phyloP scores from a whole-genome alignment of 73 alveolate species.

The Tetrahymena malaccensis region DNA sequence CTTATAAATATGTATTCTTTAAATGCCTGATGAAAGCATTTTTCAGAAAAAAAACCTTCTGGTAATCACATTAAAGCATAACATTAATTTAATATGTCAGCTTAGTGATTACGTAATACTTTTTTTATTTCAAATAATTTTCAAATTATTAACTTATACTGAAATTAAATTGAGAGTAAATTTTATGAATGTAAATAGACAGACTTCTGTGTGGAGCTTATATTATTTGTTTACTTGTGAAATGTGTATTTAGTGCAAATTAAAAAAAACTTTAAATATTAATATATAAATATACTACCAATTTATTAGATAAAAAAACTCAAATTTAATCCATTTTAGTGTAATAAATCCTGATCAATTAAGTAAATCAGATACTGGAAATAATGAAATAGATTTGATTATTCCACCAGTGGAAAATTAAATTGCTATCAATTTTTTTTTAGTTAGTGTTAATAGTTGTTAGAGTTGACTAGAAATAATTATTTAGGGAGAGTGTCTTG shows the following conservation, averaged over 20 bases:
- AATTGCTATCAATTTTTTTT: background rate
- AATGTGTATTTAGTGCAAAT: background rate
- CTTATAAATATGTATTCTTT: background rate
- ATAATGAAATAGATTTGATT: background rate
- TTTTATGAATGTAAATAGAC: background rate
- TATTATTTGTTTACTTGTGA: background rate
- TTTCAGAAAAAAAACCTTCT: background rate
- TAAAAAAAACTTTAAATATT: too few relatives aligned
- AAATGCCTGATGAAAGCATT: too few relatives aligned
- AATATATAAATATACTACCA: too few relatives aligned
- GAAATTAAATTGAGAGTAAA: background rate
- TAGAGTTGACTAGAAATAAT: background rate
- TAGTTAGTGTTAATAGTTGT: background rate
- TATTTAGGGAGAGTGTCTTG: background rate
- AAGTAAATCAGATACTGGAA: background rate
- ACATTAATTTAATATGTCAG: background rate
- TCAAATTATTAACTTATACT: background rate
- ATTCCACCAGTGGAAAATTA: background rate
- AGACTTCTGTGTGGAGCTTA: background rate
- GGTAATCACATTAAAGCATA: background rate
- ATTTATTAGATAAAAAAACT: too few relatives aligned
- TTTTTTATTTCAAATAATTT: too few relatives aligned
- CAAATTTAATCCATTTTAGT: background rate
- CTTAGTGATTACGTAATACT: background rate
- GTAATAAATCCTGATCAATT: background rate